Base-by-base conservation (phyloP, 305 asterid species). In the Fraxinus floribunda region DNA sequence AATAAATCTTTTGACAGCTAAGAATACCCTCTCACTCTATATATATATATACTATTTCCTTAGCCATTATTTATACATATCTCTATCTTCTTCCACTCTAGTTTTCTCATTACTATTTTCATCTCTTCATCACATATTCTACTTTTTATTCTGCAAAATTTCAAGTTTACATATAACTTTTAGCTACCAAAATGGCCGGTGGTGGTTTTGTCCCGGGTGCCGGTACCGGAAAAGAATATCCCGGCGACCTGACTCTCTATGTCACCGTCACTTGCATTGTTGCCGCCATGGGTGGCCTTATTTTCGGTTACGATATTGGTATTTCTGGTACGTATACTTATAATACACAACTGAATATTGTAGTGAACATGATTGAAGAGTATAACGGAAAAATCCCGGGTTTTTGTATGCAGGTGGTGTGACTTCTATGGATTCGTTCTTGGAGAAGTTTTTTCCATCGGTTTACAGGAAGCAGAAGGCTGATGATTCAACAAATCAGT, bases 281-380 rank as follows among this genome's bases (percentile, higher is more conserved):
- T 6, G 98, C 98, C 2, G 98, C 97, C 90, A 92, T 92, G 97
- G 98, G 98, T 0, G 98, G 98, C 9, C 92, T 95, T 8, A 95
- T 94, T 62, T 95, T 95, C 78, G 98, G 98, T 77, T 95, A 95
- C 52, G 98, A 95, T 78, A 91, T 95, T 0, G 98, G 98, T 10
- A 94, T 95, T 87, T 95, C 98, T 29, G 98, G 98, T 93, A 82
- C n/a, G 60, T 52, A 20, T 15, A 34, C 75, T 1, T 30, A 70
- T 30, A 29, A n/a, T 30, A 15, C 20, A 4, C 15, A 29, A 5
- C 66, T 57, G 26, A 18, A 57, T 18, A 57, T 57, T n/a, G 26
- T 57, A 57, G 26, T 7, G 66, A 57, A 57, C 66, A 18, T 55
- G 66, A n/a, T 55, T n/a, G 66, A n/a, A 55, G 24, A 5, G 3